Percentiles rank a stretch among this genome's conserved stretches.
These are phyloP conservation scores for Rhododendron kiyosumense DNA, from an alignment of 148 eudicot genomes.

Conservation along the genomic window DNA sequence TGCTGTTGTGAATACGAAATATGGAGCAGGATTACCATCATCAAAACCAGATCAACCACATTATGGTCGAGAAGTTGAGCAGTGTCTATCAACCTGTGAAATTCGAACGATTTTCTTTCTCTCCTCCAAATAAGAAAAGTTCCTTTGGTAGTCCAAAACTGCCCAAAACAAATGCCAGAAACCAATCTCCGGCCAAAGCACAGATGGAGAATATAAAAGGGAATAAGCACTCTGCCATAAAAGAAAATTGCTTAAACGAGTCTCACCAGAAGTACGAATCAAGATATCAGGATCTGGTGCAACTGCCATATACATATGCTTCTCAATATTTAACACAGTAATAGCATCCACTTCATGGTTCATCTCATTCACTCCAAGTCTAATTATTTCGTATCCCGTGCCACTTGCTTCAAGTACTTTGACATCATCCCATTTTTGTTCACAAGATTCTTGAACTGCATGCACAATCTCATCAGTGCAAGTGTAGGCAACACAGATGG, in stretches of 20 bases:
- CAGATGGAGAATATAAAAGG: constrained; percentile 49
- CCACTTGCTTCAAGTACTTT: constrained; percentile 23
- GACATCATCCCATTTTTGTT: constrained; percentile 46
- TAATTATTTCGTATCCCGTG: constrained; percentile 21
- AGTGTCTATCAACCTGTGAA: neutral
- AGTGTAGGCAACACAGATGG: constrained; percentile 64
- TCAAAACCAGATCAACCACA: neutral
- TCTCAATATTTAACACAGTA: constrained; percentile 41
- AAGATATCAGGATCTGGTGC: constrained; percentile 61
- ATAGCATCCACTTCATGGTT: constrained; percentile 14
- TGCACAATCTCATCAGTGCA: constrained; percentile 67
- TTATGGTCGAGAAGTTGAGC: neutral
- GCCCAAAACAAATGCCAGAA: constrained; percentile 58
- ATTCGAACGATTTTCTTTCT: constrained; percentile 28
- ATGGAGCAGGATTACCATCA: neutral
- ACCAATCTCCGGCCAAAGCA: constrained; percentile 71
- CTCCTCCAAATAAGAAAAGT: constrained; percentile 29
- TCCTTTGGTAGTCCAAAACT: constrained; percentile 44
- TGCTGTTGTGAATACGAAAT: neutral
- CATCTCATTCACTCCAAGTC: constrained; percentile 1
- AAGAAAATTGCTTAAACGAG: constrained; percentile 70
- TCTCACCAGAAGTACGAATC: constrained; percentile 69
- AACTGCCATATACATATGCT: constrained; percentile 42
- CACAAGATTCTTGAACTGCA: constrained; percentile 49
- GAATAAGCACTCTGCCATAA: constrained; percentile 60